Evolutionary conservation across 2,329 filamentous ascomycete genomes (phyloP).

Genomic region (Colletotrichum viniferum): DNA sequence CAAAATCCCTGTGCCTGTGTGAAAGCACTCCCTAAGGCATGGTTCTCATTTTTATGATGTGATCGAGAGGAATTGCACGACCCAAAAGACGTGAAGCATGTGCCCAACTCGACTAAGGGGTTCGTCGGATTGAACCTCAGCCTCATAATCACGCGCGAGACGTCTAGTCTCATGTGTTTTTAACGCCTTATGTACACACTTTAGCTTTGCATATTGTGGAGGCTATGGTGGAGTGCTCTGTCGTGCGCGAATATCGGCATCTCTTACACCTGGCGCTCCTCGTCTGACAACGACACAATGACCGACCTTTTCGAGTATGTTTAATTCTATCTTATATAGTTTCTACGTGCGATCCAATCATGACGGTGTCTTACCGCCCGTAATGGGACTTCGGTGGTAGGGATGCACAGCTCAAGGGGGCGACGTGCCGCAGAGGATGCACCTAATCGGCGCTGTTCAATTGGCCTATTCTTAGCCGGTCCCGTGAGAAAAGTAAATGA

Average conservation of each 20-base stretch:
- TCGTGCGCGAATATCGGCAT: background rate
- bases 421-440: background rate
- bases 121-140: background rate
- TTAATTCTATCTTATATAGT: background rate
- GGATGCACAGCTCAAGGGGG: background rate
- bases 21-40: background rate
- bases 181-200: accelerated
- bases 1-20: accelerated
- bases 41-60: background rate
- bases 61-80: background rate
- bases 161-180: accelerated
- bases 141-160: background rate
- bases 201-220: background rate
- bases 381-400: background rate
- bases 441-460: background rate
- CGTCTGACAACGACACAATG: background rate
- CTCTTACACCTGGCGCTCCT: background rate
- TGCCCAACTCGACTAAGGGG: background rate
- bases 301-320: background rate
- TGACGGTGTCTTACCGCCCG: background rate
- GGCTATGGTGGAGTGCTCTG: background rate
- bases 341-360: too few relatives aligned
- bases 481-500: background rate
- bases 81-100: background rate
- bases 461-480: accelerated